Percentiles rank a stretch among this genome's conserved stretches.
These are phyloP conservation scores for Fusarium armeniacum DNA, from an alignment of 2,329 filamentous ascomycete species.

Conservation along the genomic window DNA sequence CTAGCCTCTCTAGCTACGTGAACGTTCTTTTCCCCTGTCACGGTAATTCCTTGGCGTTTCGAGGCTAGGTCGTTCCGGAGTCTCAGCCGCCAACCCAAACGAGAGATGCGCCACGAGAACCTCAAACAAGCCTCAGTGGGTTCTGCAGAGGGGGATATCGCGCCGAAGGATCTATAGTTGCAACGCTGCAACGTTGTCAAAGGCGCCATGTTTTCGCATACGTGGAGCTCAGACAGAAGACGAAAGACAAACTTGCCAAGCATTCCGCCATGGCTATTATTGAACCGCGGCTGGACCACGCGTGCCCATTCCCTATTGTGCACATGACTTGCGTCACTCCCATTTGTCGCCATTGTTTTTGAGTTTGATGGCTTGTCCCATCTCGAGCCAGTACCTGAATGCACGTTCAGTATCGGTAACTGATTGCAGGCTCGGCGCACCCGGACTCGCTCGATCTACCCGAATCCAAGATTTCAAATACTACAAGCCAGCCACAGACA, in stretches of 20 bases:
- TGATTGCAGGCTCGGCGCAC: slow-evolving; percentile 24
- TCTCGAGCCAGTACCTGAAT: slow-evolving; percentile 28
- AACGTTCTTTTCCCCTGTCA: slow-evolving; percentile 15
- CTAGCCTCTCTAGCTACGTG: background rate
- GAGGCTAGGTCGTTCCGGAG: slow-evolving; percentile 34
- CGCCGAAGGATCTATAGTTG: slow-evolving; percentile 27
- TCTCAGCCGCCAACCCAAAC: slow-evolving; percentile 27
- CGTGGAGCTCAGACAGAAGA: slow-evolving; percentile 1
- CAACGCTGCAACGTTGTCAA: slow-evolving; percentile 36
- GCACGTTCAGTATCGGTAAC: slow-evolving; percentile 4
- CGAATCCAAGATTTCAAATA: slow-evolving; percentile 14
- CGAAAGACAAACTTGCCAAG: slow-evolving; percentile 10
- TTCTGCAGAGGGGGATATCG: slow-evolving; percentile 19
- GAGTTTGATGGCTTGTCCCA: slow-evolving; percentile 29
- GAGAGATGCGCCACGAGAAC: slow-evolving; percentile 1
- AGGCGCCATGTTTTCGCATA: slow-evolving; percentile 13
- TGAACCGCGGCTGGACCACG: background rate
- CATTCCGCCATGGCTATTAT: slow-evolving; percentile 4
- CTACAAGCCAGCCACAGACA: slow-evolving; percentile 1
- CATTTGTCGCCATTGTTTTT: slow-evolving; percentile 22
- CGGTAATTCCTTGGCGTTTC: slow-evolving; percentile 31
- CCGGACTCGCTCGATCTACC: slow-evolving; percentile 21
- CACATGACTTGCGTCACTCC: slow-evolving; percentile 13
- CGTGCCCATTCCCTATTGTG: slow-evolving; percentile 7
- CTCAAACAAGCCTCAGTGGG: slow-evolving; percentile 27